These are phyloP conservation scores for Calonectria ilicicola DNA, from an alignment of 2,329 filamentous ascomycete species.

Conservation along the genomic window DNA sequence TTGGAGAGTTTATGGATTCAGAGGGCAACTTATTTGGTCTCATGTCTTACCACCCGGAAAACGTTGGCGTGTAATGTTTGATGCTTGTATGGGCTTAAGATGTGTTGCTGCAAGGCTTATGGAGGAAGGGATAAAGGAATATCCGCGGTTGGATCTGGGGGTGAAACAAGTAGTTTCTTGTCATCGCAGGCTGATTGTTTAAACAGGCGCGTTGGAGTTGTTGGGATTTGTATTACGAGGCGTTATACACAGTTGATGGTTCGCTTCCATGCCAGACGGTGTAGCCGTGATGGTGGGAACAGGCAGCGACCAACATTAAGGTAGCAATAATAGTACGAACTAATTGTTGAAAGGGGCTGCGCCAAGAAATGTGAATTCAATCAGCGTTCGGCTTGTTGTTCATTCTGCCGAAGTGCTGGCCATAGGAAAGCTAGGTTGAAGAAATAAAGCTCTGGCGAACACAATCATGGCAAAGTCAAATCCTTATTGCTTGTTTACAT, in stretches of 20 bases:
- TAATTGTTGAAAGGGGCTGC: background rate
- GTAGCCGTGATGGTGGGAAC: background rate
- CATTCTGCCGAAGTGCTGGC: background rate
- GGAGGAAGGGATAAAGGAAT: conserved; percentile 38
- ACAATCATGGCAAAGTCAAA: background rate
- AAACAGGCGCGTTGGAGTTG: conserved; percentile 14
- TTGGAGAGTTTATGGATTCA: conserved; percentile 42
- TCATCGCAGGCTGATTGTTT: conserved; percentile 11
- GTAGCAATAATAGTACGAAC: background rate
- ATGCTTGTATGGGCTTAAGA: background rate
- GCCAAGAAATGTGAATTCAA: background rate
- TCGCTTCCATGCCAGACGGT: background rate
- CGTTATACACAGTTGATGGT: background rate
- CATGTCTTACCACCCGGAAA: conserved; percentile 37
- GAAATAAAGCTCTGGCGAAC: background rate
- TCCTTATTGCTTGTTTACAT: background rate
- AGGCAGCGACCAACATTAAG: background rate
- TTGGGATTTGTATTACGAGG: background rate
- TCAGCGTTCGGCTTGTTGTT: background rate
- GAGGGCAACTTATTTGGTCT: conserved; percentile 42
- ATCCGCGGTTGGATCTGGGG: conserved; percentile 27
- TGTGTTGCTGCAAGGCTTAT: background rate
- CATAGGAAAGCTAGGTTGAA: background rate
- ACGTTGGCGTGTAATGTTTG: conserved; percentile 14
- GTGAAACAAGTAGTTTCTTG: background rate